Conservation (phyloP, 129 eudicot species). For the Artemisia argyi region DNA sequence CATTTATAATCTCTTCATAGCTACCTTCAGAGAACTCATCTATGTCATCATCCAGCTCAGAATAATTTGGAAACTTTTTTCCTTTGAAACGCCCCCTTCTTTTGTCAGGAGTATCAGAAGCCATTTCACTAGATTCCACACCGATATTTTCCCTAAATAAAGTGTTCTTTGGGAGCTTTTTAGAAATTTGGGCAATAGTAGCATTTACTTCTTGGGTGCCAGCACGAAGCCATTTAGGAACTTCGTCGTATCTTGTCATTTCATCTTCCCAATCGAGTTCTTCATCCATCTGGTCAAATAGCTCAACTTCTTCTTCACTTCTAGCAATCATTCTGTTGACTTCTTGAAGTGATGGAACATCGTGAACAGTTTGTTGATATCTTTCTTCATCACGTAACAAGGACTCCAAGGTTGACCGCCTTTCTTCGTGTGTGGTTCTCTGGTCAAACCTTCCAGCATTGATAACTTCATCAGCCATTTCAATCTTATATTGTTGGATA, state of each 20-base stretch:
- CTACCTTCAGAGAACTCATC: slow-evolving; percentile 78
- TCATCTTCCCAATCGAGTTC: slow-evolving; percentile 91
- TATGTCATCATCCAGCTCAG: slow-evolving; percentile 77
- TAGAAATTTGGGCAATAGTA: slow-evolving; percentile 53
- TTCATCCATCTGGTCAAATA: slow-evolving; percentile 96
- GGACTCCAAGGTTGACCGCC: slow-evolving; percentile 83
- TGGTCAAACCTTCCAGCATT: slow-evolving; percentile 99
- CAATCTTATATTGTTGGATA: slow-evolving; percentile 95
- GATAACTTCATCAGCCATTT: slow-evolving; percentile 99
- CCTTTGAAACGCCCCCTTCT: slow-evolving; percentile 77
- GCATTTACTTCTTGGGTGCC: slow-evolving; percentile 66
- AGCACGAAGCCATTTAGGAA: slow-evolving; percentile 92
- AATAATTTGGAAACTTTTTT: slow-evolving; percentile 70
- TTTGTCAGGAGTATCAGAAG: slow-evolving; percentile 38
- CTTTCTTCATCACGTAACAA: slow-evolving; percentile 85
- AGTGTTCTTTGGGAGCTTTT: slow-evolving; percentile 51
- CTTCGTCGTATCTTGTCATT: slow-evolving; percentile 80
- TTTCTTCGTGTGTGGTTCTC: slow-evolving; percentile 96
- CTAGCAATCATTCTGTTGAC: slow-evolving; percentile 97
- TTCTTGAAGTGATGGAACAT: slow-evolving; percentile 91
- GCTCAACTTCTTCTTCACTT: slow-evolving; percentile 94
- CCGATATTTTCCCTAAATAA: slow-evolving; percentile 44
- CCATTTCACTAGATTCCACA: slow-evolving; percentile 31
- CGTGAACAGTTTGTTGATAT: slow-evolving; percentile 89
- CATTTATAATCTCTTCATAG: slow-evolving; percentile 69